Evolutionary conservation across 2,329 filamentous ascomycete genomes (phyloP).

Genomic region (Tympanopsis confertula): DNA sequence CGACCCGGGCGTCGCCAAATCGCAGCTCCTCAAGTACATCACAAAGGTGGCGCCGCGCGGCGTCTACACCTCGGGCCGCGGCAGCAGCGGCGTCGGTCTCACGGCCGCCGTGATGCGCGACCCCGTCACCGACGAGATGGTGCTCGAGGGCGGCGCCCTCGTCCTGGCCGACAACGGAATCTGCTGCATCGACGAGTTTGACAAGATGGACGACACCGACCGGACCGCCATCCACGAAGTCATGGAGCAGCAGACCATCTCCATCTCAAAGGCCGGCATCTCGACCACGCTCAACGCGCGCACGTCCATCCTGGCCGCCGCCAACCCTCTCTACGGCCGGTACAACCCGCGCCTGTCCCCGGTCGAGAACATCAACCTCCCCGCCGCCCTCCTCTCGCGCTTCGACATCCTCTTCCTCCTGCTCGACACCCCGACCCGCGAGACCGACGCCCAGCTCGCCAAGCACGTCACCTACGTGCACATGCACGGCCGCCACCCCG

Average conservation of each 20-base stretch:
- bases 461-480: conserved; percentile 94
- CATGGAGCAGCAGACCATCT: conserved; percentile 81
- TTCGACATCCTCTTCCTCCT: conserved; percentile 96
- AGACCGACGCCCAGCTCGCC: conserved; percentile 83
- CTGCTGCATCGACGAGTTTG: conserved; percentile 79
- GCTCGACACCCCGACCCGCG: conserved; percentile 82
- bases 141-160: conserved; percentile 68
- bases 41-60: conserved; percentile 93
- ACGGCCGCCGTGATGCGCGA: conserved; percentile 77
- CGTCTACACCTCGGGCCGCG: conserved; percentile 71
- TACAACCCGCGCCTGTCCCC: conserved; percentile 97
- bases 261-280: conserved; percentile 66
- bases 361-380: conserved; percentile 97
- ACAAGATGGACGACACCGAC: conserved; percentile 81
- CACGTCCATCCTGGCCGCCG: conserved; percentile 88
- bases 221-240: conserved; percentile 77
- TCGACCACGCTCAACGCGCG: conserved; percentile 80
- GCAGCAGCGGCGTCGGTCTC: conserved; percentile 71
- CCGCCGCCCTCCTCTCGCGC: conserved; percentile 89
- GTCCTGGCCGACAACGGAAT: conserved; percentile 74
- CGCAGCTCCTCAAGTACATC: conserved; percentile 95
- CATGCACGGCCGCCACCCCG: conserved; percentile 90
- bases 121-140: conserved; percentile 75
- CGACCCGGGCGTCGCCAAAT: conserved; percentile 98
- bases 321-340: conserved; percentile 92